These are phyloP conservation scores for Hippophae rhamnoides DNA, from an alignment of 306 rosid genomes.

Conservation along the genomic window DNA sequence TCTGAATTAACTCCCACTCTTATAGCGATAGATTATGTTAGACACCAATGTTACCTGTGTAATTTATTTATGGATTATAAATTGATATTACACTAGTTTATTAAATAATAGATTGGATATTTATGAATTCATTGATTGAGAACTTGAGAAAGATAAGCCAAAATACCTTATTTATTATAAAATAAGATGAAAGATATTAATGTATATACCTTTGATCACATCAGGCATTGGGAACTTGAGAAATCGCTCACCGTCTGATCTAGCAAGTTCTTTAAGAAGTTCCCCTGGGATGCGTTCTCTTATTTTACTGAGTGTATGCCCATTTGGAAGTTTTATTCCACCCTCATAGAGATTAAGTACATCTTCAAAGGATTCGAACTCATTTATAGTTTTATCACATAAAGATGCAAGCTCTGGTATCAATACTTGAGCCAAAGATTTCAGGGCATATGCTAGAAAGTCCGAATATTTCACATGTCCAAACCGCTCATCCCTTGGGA, in stretches of 20 bases:
- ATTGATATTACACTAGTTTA: too few relatives aligned
- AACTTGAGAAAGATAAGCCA: too few relatives aligned
- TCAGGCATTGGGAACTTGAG: slow-evolving; percentile 79
- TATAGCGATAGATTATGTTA: too few relatives aligned
- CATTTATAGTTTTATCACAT: slow-evolving; percentile 68
- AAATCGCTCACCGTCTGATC: slow-evolving; percentile 75
- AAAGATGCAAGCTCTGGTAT: slow-evolving; percentile 57
- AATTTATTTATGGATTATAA: too few relatives aligned
- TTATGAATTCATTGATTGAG: too few relatives aligned
- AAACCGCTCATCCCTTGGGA: slow-evolving; percentile 82
- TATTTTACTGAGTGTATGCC: slow-evolving; percentile 28
- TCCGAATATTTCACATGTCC: slow-evolving; percentile 64
- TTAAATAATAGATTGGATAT: too few relatives aligned
- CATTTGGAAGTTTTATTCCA: slow-evolving; percentile 46
- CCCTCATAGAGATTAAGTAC: slow-evolving; percentile 56
- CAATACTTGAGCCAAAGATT: slow-evolving; percentile 59
- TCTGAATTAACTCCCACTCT: neutral
- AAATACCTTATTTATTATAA: too few relatives aligned
- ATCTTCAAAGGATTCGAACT: slow-evolving; percentile 68
- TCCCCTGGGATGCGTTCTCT: slow-evolving; percentile 66
- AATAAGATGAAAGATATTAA: neutral
- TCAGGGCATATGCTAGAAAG: slow-evolving; percentile 64
- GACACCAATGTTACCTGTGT: too few relatives aligned
- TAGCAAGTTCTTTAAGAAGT: slow-evolving; percentile 55
- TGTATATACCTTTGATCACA: slow-evolving; percentile 60